Percentiles rank a stretch among this genome's conserved stretches.
Conservation (phyloP, 2,329 filamentous ascomycete genomes). For the Fusarium burgessii region DNA sequence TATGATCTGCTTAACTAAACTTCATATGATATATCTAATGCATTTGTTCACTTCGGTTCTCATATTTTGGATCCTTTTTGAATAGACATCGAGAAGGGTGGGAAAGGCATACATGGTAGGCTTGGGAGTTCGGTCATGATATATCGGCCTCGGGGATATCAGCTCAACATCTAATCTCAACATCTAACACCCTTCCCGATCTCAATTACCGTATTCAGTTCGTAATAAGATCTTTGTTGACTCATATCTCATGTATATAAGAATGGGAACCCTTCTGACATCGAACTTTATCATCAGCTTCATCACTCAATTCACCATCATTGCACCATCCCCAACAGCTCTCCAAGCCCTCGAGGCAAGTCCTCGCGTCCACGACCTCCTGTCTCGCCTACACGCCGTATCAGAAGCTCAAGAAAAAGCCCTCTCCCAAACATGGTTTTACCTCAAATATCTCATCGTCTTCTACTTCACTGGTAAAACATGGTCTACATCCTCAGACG, state of each 20-base stretch:
- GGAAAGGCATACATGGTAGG: background rate
- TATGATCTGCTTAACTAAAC: too few species aligned
- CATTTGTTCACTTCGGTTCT: background rate
- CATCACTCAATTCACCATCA: background rate
- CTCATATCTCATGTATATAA: conserved; percentile 18
- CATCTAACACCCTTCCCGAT: background rate
- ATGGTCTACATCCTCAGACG: conserved; percentile 47
- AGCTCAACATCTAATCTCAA: conserved; percentile 11
- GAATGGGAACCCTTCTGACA: background rate
- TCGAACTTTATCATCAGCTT: too few species aligned
- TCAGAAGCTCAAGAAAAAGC: conserved; percentile 46
- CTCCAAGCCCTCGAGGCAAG: conserved; percentile 42
- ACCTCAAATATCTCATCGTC: conserved; percentile 37
- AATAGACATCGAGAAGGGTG: background rate
- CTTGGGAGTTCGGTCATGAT: conserved; percentile 4
- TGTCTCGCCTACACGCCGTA: conserved; percentile 44
- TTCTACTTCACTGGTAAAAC: conserved; percentile 43
- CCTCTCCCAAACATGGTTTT: conserved; percentile 45
- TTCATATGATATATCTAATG: too few species aligned
- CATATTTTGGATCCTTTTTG: background rate
- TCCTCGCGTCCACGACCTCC: conserved; percentile 43
- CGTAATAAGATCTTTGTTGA: background rate
- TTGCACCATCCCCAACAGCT: conserved; percentile 38
- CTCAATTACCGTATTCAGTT: background rate
- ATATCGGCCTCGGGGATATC: conserved; percentile 34